A percentile compares a stretch with the other conserved stretches of the same genome.
Conservation (phyloP, 768 basidiomycete species). For the Termitomyces sp. region DNA sequence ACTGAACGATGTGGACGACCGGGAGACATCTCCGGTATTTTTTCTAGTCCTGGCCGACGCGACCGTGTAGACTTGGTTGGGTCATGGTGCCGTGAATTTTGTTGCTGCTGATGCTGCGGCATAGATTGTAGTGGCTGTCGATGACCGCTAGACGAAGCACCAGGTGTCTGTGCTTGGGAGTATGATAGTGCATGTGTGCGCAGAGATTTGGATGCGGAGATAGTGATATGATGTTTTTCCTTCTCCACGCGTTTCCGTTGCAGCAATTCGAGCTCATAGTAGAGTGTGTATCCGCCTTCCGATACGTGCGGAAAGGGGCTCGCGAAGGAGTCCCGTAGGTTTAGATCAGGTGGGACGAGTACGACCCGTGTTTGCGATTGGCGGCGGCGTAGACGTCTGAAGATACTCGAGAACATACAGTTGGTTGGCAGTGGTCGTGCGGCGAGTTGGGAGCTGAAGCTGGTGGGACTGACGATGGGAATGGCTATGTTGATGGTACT, state of each 20-base stretch:
- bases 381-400: constrained; percentile 17
- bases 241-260: constrained; percentile 10
- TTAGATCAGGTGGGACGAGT: constrained; percentile 27
- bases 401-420: constrained; percentile 25
- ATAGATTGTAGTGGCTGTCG: constrained; percentile 20
- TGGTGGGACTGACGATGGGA: constrained; percentile 1
- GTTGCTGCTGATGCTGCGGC: neutral
- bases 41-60: neutral
- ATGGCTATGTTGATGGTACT: neutral
- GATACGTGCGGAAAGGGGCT: constrained; percentile 34
- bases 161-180: constrained; percentile 8
- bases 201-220: constrained; percentile 5
- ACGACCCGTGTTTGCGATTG: constrained; percentile 7
- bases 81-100: neutral
- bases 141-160: constrained; percentile 13
- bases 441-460: neutral
- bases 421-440: neutral
- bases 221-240: neutral
- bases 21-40: neutral
- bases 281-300: constrained; percentile 35
- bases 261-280: constrained; percentile 24
- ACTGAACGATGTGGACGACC: constrained; percentile 1
- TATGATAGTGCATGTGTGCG: constrained; percentile 6
- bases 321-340: constrained; percentile 28
- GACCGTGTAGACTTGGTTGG: neutral